Conservation (phyloP, 2,329 filamentous ascomycete species). For the Huntiella decipiens region DNA sequence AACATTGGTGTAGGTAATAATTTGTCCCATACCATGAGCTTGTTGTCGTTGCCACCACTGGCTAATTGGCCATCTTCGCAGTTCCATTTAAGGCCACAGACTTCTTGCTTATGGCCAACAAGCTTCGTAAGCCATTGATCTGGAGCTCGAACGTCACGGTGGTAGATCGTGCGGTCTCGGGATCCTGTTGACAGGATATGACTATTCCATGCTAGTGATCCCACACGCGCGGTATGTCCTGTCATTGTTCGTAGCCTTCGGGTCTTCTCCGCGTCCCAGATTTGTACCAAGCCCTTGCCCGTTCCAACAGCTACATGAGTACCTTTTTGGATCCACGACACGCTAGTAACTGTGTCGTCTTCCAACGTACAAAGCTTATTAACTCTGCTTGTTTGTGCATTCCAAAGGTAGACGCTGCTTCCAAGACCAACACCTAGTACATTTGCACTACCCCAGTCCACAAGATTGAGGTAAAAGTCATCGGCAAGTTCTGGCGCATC, state of each 20-base stretch:
- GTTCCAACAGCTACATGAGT: conserved; percentile 93
- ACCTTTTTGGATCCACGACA: conserved; percentile 95
- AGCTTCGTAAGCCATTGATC: conserved; percentile 79
- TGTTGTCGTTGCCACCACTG: conserved; percentile 95
- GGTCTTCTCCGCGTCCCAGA: conserved; percentile 85
- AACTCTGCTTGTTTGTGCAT: conserved; percentile 74
- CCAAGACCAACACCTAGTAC: conserved; percentile 83
- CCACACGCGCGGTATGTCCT: conserved; percentile 81
- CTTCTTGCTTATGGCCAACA: conserved; percentile 91
- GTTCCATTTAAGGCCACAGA: conserved; percentile 94
- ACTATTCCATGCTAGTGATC: conserved; percentile 91
- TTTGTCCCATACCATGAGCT: conserved; percentile 97
- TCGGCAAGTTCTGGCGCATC: conserved; percentile 92
- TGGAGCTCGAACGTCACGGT: conserved; percentile 82
- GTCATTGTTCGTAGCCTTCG: conserved; percentile 87
- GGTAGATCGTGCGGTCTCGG: conserved; percentile 79
- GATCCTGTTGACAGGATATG: conserved; percentile 94
- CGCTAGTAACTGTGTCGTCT: conserved; percentile 88
- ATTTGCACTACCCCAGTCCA: conserved; percentile 94
- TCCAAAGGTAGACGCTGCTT: conserved; percentile 96
- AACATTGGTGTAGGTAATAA: conserved; percentile 79
- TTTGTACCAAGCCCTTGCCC: conserved; percentile 83
- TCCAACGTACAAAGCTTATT: conserved; percentile 85
- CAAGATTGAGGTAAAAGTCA: conserved; percentile 92
- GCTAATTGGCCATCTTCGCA: conserved; percentile 87